A percentile compares a stretch with the other conserved stretches of the same genome.
Evolutionary conservation across 352 stramenopile species (phyloP).

Genomic region (Pythium insidiosum): DNA sequence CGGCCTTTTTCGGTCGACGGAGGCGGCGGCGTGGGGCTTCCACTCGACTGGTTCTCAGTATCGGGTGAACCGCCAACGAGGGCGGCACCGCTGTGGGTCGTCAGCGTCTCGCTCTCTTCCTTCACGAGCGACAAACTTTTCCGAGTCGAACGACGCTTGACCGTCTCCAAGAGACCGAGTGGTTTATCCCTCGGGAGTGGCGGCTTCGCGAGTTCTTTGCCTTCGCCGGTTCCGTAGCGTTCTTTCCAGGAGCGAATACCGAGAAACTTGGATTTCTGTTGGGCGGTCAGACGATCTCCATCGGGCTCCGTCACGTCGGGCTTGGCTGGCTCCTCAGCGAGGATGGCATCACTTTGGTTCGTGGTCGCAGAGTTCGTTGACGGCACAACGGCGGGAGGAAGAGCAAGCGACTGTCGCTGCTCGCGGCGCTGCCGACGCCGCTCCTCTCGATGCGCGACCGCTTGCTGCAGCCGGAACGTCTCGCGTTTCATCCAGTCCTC

Average conservation of each 20-base stretch:
- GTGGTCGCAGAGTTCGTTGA: conserved; percentile 17
- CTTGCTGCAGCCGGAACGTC: conserved; percentile 14
- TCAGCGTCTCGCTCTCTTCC: background rate
- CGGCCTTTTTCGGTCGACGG: background rate
- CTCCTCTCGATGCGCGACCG: conserved; percentile 11
- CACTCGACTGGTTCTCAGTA: background rate
- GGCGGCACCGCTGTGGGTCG: background rate
- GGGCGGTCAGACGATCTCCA: conserved; percentile 5
- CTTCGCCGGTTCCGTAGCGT: conserved; percentile 52
- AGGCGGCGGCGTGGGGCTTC: background rate
- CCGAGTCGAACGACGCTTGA: conserved; percentile 10
- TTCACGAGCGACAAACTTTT: conserved; percentile 11
- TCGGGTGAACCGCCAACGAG: background rate
- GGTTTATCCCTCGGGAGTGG: conserved; percentile 5
- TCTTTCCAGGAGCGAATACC: conserved; percentile 57
- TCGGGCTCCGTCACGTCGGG: conserved; percentile 1
- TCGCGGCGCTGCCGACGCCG: conserved; percentile 8
- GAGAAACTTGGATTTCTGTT: conserved; percentile 35
- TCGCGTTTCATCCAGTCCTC: conserved; percentile 53
- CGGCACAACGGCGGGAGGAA: background rate
- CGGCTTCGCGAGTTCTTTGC: conserved; percentile 37
- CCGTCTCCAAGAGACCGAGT: conserved; percentile 12
- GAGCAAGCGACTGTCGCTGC: conserved; percentile 6
- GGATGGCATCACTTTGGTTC: conserved; percentile 1
- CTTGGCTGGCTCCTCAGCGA: background rate